Evolutionary conservation across 2,329 filamentous ascomycete genomes (phyloP).

Genomic region (Onygenales sp.): DNA sequence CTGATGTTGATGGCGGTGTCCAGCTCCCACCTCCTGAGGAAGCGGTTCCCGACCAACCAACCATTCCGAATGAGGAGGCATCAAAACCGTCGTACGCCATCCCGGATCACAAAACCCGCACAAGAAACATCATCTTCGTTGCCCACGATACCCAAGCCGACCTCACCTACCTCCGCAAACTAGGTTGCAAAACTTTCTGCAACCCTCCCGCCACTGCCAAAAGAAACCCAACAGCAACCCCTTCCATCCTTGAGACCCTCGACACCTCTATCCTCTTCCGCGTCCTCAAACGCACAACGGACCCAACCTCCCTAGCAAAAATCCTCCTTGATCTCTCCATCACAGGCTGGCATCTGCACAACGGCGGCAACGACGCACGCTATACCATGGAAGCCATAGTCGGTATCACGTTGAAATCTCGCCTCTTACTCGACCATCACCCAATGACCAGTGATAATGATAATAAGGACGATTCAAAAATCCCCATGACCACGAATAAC

Average conservation of each 20-base stretch:
- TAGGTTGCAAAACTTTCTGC: conserved; percentile 42
- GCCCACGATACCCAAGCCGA: conserved; percentile 66
- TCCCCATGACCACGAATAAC: neutral
- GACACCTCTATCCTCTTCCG: conserved; percentile 69
- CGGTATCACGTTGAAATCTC: conserved; percentile 42
- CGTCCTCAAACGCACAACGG: conserved; percentile 45
- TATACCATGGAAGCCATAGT: conserved; percentile 70
- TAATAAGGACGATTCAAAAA: neutral
- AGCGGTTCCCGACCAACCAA: no score
- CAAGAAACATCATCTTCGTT: conserved; percentile 61
- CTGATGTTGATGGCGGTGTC: no score
- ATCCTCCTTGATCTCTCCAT: conserved; percentile 60
- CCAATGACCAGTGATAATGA: neutral
- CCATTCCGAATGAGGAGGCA: neutral
- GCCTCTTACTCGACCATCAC: conserved; percentile 14
- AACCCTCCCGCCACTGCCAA: conserved; percentile 23
- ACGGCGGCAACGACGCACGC: conserved; percentile 76
- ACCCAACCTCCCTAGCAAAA: conserved; percentile 47
- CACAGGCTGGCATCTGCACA: conserved; percentile 60
- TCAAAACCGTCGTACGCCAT: neutral
- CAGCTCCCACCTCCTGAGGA: neutral
- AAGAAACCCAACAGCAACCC: neutral
- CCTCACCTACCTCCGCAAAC: conserved; percentile 52
- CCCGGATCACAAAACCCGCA: conserved; percentile 1
- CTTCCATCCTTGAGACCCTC: conserved; percentile 51